phyloP scores from a whole-genome alignment of 345 rosid genomes.

The Brassica juncea region DNA sequence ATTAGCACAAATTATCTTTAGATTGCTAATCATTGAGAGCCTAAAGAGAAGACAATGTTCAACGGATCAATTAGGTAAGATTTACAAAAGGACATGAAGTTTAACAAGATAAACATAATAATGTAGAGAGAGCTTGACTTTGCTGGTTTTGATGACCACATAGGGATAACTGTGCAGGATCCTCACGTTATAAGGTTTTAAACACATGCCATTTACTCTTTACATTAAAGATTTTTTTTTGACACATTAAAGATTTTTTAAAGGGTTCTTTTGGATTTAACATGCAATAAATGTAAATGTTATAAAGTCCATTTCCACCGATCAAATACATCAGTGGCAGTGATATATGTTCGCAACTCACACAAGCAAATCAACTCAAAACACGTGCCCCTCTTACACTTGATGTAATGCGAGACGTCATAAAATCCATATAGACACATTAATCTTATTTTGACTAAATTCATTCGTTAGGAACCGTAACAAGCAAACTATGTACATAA shows the following conservation, averaged over 20 bases:
- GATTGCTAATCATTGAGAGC: conserved; percentile 28
- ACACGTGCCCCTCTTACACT: neutral
- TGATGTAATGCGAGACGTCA: neutral
- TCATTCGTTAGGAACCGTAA: neutral
- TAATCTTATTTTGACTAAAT: neutral
- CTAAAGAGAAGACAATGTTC: conserved; percentile 27
- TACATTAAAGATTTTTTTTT: neutral
- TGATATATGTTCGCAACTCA: neutral
- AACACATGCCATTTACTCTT: conserved; percentile 26
- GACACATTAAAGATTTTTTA: neutral
- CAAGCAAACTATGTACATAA: neutral
- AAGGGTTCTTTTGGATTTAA: conserved; percentile 23
- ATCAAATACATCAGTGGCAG: neutral
- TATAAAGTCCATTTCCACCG: neutral
- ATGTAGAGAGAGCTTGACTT: conserved; percentile 25
- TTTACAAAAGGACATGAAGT: conserved; percentile 37
- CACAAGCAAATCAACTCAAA: neutral
- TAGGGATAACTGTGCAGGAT: conserved; percentile 1
- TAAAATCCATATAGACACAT: neutral
- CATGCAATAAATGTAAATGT: neutral
- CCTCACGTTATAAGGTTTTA: conserved; percentile 10
- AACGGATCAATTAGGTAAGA: conserved; percentile 26
- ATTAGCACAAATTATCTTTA: no score
- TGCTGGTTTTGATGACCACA: conserved; percentile 34
- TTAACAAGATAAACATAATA: conserved; percentile 32